Evolutionary conservation across 1,284 basidiomycete species (phyloP), one percentile per base, ranked within the genome.

Genomic region (Fomes fomentarius): DNA sequence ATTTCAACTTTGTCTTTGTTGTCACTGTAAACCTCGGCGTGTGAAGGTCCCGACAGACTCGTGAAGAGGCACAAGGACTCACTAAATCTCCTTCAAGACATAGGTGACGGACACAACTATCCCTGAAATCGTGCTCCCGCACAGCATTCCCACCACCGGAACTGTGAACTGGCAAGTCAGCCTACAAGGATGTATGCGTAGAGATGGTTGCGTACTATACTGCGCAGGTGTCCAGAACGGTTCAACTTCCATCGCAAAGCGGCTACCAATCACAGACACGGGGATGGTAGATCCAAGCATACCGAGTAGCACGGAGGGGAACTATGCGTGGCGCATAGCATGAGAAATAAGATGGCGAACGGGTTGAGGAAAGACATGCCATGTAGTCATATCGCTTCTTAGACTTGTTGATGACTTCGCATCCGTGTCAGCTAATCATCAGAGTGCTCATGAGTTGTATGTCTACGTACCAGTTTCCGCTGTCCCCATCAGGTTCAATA

Each of bases 81-180:
- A 89, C 87, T 82, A 74, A 8, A 91, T 64, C 62, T 90, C 87
- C 62, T 80, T 85, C 41, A 91, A 71, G 11, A 89, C 77, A 50
- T 81, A 85, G 50, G 81, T 83, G 4, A 87, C 74, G 0, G 85
- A 80, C 0, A 94, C 80, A 2, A 90, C 84, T 21, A 93, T 82
- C 1, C 84, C 83, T 0, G 86, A 87, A 52, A 94, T 89, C 0
- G 90, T 87, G 56, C 81, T 84, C 4, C 92, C 92, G 47, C 91
- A 89, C 2, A 94, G 76, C 93, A 94, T 94, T n/a, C 93, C 92
- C 9, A 93, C 79, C 46, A 93, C 82, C 9, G 91, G 91, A 53
- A 94, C 91, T 93, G 52, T 8, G 33, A 2, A 24, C 26, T 17
- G 21, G 37, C 28, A 44, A 42, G 21, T 42, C 44, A 55, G 40